Conservation (phyloP, 2,329 filamentous ascomycete genomes). For the Furcasterigmium sp. region DNA sequence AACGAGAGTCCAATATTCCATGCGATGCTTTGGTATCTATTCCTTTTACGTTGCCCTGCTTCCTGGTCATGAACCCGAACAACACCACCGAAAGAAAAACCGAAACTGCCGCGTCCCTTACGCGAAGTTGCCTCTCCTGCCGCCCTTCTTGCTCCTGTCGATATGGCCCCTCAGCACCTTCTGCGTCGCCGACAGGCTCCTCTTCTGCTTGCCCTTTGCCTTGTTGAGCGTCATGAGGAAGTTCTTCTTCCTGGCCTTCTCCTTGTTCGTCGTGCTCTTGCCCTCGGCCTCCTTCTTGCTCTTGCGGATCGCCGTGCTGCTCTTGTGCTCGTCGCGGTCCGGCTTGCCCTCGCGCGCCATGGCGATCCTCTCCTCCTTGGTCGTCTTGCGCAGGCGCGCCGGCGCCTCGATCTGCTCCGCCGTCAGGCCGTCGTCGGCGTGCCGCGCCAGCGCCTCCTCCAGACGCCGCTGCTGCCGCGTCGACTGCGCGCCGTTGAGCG, state of each 20-base stretch:
- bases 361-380: conserved; percentile 84
- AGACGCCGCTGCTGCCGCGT: conserved; percentile 38
- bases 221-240: conserved; percentile 98
- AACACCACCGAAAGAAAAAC: no score
- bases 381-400: conserved; percentile 73
- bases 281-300: conserved; percentile 83
- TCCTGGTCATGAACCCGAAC: no score
- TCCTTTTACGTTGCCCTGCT: no score
- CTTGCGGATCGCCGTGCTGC: conserved; percentile 76
- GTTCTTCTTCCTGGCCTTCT: conserved; percentile 97
- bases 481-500: conserved; percentile 34
- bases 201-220: conserved; percentile 91
- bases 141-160: conserved; percentile 77
- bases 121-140: conserved; percentile 66
- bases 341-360: conserved; percentile 79
- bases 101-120: no score
- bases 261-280: conserved; percentile 95
- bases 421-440: conserved; percentile 83
- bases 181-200: conserved; percentile 80
- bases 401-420: conserved; percentile 89
- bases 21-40: no score
- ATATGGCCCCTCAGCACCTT: conserved; percentile 78
- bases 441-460: conserved; percentile 48
- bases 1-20: no score
- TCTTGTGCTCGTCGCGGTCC: conserved; percentile 74